Evolutionary conservation across 495 filamentous ascomycete genomes (phyloP), one percentile per base, ranked within the genome.

Genomic region (Penicillium samsonianum): DNA sequence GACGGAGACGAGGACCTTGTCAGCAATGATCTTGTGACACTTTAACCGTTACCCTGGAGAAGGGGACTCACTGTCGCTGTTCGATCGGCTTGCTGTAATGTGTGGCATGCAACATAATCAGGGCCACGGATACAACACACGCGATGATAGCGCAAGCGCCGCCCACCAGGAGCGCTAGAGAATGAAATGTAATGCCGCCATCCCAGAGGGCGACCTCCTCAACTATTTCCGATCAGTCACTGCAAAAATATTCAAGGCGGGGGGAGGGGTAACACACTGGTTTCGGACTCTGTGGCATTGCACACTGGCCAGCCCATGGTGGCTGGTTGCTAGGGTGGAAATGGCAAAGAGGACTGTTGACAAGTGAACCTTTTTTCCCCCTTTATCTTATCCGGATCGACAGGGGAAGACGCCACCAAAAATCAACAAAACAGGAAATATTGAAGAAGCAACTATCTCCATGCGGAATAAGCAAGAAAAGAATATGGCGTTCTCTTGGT

Each of bases 1-100:
- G 20, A 79, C 84, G 59, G 19, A 41, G 28, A n/a, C 31, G 37
- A 45, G 35, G 47, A 58, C 59, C 43, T 45, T 25, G 63, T 70
- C 31, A 67, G 61, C 37, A 35, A 52, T 31, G 22, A n/a, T n/a
- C 28, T 20, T 20, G 38, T 19, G 25, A 38, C 12, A 28, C n/a
- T 31, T 31, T 51, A 9, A 38, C 49, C 19, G 19, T 14, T 35
- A 33, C 11, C 30, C 9, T 9, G 19, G 26, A 19, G 28, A 31
- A 12, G 25, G 3, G 20, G 6, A 47, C 40, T 44, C 31, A 88
- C 87, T 96, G 91, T 71, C 84, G 86, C 65, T 96, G 91, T 72
- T 96, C 88, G 58, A 80, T 77, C 16, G 90, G 90, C 66, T 87
- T 88, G 50, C 88, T 86, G 75, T 95, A 96, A 73, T 95, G 89